Percentiles rank a stretch among this genome's conserved stretches.
These are phyloP conservation scores for Orobanche coerulescens DNA, from an alignment of 257 asterid species.

Conservation along the genomic window DNA sequence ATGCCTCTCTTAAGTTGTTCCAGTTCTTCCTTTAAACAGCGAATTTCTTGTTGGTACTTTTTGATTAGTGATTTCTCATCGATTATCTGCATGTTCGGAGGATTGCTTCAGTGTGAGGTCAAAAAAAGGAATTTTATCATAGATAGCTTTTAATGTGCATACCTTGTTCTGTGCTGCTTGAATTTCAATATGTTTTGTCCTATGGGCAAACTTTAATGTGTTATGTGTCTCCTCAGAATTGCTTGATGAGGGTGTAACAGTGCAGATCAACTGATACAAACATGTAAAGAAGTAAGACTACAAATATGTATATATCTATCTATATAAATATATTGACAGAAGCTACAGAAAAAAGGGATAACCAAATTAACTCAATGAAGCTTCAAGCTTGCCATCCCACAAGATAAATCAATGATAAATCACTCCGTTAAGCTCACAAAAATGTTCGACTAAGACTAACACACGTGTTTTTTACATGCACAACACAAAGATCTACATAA, in stretches of 20 bases:
- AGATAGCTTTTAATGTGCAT: constrained; percentile 19
- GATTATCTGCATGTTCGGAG: constrained; percentile 65
- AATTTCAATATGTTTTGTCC: constrained; percentile 96
- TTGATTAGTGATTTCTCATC: constrained; percentile 97
- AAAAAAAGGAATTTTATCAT: constrained; percentile 10
- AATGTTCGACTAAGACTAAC: neutral
- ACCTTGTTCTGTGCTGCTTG: constrained; percentile 96
- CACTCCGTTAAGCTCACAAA: constrained; percentile 11
- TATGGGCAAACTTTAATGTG: constrained; percentile 97
- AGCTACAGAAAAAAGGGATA: neutral
- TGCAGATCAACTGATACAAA: constrained; percentile 76
- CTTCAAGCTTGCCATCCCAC: constrained; percentile 12
- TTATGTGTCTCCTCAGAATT: constrained; percentile 97
- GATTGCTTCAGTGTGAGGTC: constrained; percentile 16
- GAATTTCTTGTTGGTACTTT: constrained; percentile 93
- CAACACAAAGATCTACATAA: constrained; percentile 3
- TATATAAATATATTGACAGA: neutral
- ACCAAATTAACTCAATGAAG: neutral
- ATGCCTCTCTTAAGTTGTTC: constrained; percentile 92
- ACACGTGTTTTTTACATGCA: no score
- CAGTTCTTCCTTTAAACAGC: constrained; percentile 84
- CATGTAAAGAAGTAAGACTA: constrained; percentile 21
- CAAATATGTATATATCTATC: no score
- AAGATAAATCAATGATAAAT: constrained; percentile 1
- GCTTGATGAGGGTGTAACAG: constrained; percentile 94